Base-by-base conservation (phyloP, 2,329 filamentous ascomycete genomes). In the Phaeoacremonium minimum region DNA sequence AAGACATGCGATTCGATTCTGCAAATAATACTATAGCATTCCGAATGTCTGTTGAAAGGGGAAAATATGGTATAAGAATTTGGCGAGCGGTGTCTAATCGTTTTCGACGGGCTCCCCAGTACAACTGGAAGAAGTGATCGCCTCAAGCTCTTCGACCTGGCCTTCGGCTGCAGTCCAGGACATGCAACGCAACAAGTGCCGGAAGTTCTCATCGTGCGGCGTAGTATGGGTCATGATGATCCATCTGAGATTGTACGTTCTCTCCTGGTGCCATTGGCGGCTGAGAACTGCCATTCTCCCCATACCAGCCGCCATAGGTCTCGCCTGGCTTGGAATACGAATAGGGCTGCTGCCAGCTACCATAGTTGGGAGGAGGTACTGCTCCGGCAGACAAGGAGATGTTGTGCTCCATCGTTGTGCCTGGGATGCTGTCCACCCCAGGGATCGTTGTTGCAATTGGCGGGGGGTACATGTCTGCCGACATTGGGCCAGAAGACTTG, bases 271-370 rank as follows among this genome's bases (percentile, higher is more conserved):
- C 48, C 51, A 29, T 31, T 52, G 28, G 36, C 32, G 42, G 38
- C 26, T 51, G 48, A 20, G 46, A 40, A 7, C 37, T 34, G n/a
- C 46, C 41, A 15, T 46, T 41, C 13, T 57, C 52, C 6, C 52
- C 53, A 32, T 63, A 62, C 61, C 64, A 67, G n/a, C 49, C 54
- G 11, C 53, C 53, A 43, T 64, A 70, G 4, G 53, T 40, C 4
- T 62, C 66, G 18, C 43, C 41, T n/a, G 52, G 48, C 44, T 60
- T 67, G 17, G 57, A 36, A 44, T 67, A 70, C n/a, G 61, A 48
- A 34, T 67, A 69, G 18, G 62, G 55, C 31, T 67, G 65, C 20
- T 65, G 63, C 71, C 71, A 75, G 14, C 57, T 41, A 9, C 60
- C 54, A 41, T 69, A 71, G 22, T 48, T 54, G 6, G 62, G 42